Evolutionary conservation across 1,139 yeast species (phyloP).

Genomic region (Debaryomyces psychrophilus): DNA sequence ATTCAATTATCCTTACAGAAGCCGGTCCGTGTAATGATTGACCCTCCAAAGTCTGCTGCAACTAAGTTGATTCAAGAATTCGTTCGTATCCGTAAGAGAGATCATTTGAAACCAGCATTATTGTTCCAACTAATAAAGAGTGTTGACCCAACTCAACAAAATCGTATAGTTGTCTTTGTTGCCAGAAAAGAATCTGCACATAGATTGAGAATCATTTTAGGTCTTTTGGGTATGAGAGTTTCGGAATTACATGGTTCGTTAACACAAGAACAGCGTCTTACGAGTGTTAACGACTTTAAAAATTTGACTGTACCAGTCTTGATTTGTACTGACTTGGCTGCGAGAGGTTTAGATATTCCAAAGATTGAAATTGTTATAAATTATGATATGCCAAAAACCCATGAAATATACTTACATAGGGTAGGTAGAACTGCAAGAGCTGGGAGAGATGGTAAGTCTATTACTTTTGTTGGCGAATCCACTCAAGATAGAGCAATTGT

Average conservation of each 20-base stretch:
- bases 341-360: conserved; percentile 99
- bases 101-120: conserved; percentile 78
- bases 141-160: conserved; percentile 61
- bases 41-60: conserved; percentile 95
- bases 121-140: conserved; percentile 70
- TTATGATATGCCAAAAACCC: conserved; percentile 92
- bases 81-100: conserved; percentile 91
- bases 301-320: conserved; percentile 81
- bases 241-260: conserved; percentile 94
- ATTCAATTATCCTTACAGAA: conserved; percentile 83
- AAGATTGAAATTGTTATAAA: conserved; percentile 92
- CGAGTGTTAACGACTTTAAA: conserved; percentile 80
- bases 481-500: conserved; percentile 85
- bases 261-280: conserved; percentile 92
- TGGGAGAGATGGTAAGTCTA: conserved; percentile 91
- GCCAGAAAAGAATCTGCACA: conserved; percentile 92
- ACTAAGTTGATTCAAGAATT: conserved; percentile 87
- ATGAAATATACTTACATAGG: conserved; percentile 91
- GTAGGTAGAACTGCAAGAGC: conserved; percentile 99
- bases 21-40: conserved; percentile 94
- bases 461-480: conserved; percentile 91
- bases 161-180: conserved; percentile 85
- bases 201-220: conserved; percentile 77
- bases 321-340: conserved; percentile 96
- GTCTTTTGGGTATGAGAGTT: conserved; percentile 82